Conservation (phyloP, 768 basidiomycete genomes). For the Trametes punicea region DNA sequence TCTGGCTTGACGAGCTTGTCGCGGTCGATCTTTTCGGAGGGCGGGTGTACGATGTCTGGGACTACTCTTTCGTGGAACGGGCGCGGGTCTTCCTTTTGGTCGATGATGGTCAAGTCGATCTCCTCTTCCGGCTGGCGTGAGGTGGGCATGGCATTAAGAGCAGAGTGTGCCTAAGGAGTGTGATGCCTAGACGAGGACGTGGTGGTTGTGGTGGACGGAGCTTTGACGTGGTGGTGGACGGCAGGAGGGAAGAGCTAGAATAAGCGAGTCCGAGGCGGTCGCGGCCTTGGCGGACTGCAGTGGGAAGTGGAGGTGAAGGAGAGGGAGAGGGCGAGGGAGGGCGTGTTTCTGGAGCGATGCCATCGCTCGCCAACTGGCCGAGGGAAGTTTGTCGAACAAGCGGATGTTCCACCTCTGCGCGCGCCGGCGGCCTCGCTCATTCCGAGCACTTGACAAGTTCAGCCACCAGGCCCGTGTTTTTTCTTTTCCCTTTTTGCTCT, state of each 20-base stretch:
- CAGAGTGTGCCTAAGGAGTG: conserved; percentile 7
- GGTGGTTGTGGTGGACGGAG: background rate
- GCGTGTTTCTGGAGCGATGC: conserved; percentile 12
- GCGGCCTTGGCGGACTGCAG: background rate
- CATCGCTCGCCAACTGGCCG: background rate
- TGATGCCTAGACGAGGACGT: background rate
- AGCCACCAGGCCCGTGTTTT: no score
- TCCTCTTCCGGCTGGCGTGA: conserved; percentile 6
- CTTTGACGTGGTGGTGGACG: background rate
- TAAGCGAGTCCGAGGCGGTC: no score
- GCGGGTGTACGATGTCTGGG: conserved; percentile 14
- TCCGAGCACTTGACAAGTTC: no score
- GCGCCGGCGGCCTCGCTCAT: no score
- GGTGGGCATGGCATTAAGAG: conserved; percentile 8
- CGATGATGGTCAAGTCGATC: conserved; percentile 12
- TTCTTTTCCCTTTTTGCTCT: no score
- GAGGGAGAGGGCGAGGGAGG: background rate
- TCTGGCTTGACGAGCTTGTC: conserved; percentile 22
- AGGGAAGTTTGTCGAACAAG: conserved; percentile 3
- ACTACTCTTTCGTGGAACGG: conserved; percentile 14
- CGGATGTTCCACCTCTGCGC: background rate
- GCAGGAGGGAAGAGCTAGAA: background rate
- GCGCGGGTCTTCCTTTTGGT: conserved; percentile 12
- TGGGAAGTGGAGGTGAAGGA: background rate
- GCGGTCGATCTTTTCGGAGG: conserved; percentile 16